Evolutionary conservation across 208 protist genomes (phyloP).

Genomic region (Trichomonas vaginalis): DNA sequence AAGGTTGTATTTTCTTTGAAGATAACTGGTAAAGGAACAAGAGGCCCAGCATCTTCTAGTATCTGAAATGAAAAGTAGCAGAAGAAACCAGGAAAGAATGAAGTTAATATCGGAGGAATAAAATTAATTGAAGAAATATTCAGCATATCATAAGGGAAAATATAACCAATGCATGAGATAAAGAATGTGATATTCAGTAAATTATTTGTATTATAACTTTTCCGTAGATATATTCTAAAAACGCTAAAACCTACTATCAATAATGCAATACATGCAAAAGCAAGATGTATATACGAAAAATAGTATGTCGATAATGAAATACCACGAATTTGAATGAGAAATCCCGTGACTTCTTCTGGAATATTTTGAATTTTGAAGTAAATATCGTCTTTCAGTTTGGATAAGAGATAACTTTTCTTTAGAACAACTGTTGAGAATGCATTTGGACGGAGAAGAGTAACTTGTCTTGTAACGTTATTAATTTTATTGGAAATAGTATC

Average conservation of each 20-base stretch:
- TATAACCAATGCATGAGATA: background rate
- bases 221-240: background rate
- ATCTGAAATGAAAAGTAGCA: background rate
- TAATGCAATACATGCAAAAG: background rate
- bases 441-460: background rate
- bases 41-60: background rate
- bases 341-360: background rate
- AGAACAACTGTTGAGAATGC: background rate
- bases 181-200: background rate
- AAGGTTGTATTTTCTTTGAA: background rate
- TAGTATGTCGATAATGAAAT: background rate
- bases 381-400: background rate
- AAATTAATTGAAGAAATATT: background rate
- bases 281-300: background rate
- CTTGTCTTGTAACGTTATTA: background rate
- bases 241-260: background rate
- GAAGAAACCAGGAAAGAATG: background rate
- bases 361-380: background rate
- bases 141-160: background rate
- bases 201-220: background rate
- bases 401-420: background rate
- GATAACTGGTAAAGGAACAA: background rate
- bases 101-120: background rate
- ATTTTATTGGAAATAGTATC: background rate
- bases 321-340: background rate